Conservation (phyloP, 1,284 basidiomycete genomes). For the Tremellales sp. region DNA sequence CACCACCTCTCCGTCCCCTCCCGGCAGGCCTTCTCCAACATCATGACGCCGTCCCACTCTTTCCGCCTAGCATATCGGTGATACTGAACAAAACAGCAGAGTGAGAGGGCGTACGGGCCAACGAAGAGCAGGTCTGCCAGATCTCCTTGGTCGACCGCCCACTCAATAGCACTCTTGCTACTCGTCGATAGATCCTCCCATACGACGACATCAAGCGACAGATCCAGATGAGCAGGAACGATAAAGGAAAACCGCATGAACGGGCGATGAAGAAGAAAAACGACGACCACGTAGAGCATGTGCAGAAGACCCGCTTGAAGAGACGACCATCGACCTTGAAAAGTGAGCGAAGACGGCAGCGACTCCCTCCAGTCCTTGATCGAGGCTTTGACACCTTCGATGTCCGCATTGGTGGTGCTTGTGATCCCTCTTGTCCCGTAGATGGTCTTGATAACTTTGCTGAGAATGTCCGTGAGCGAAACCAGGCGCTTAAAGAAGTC, state of each 20-base stretch:
- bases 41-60: slow-evolving; percentile 28
- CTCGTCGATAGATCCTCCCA: slow-evolving; percentile 22
- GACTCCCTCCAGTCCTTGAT: slow-evolving; percentile 16
- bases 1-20: slow-evolving; percentile 19
- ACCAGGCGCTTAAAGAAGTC: slow-evolving; percentile 17
- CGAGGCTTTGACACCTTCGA: slow-evolving; percentile 13
- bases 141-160: slow-evolving; percentile 23
- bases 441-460: slow-evolving; percentile 11
- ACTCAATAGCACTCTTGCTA: slow-evolving; percentile 20
- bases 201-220: slow-evolving; percentile 18
- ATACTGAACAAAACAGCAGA: slow-evolving; percentile 26
- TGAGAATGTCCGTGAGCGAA: slow-evolving; percentile 12
- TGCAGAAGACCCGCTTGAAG: slow-evolving; percentile 22
- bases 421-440: slow-evolving; percentile 23
- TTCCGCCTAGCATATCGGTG: slow-evolving; percentile 29
- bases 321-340: slow-evolving; percentile 16
- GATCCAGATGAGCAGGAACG: slow-evolving; percentile 16
- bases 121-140: slow-evolving; percentile 19
- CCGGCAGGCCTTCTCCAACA: slow-evolving; percentile 19
- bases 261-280: slow-evolving; percentile 26
- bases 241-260: slow-evolving; percentile 36
- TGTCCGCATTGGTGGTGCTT: slow-evolving; percentile 8
- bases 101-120: slow-evolving; percentile 23
- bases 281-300: slow-evolving; percentile 15
- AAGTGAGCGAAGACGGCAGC: slow-evolving; percentile 10